Conservation (phyloP, 208 protist species). For the Crithidia thermophila region DNA sequence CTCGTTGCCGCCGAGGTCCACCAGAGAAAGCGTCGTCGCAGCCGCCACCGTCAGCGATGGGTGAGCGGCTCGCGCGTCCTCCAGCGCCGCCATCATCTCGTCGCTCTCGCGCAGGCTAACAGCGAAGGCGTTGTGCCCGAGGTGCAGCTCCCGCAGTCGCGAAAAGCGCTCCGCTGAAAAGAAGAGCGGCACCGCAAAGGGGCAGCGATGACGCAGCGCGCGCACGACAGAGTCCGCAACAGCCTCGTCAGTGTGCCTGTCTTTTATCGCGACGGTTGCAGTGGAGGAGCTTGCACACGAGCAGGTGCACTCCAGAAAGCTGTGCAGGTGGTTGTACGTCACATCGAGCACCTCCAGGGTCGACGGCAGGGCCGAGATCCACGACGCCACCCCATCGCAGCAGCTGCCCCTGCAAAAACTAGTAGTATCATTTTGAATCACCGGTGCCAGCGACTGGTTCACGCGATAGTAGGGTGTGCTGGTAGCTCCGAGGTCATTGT, state of each 20-base stretch:
- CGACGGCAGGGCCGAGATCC: constrained; percentile 63
- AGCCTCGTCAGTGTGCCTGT: background rate
- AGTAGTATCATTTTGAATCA: too few species aligned
- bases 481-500: constrained; percentile 64
- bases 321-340: constrained; percentile 67
- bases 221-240: constrained; percentile 7
- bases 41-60: background rate
- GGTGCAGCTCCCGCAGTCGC: constrained; percentile 47
- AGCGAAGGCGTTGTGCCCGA: constrained; percentile 70
- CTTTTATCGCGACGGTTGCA: background rate
- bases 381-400: constrained; percentile 53
- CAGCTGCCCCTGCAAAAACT: background rate
- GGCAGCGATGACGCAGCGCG: constrained; percentile 53
- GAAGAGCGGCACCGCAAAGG: constrained; percentile 58
- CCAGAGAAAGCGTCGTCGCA: background rate
- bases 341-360: constrained; percentile 73
- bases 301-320: constrained; percentile 60
- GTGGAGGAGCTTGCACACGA: background rate
- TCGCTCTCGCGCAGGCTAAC: constrained; percentile 59
- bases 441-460: constrained; percentile 3
- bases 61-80: background rate
- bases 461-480: constrained; percentile 34
- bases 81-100: constrained; percentile 48
- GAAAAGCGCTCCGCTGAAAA: constrained; percentile 61
- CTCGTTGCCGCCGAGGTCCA: constrained; percentile 57